A percentile compares a stretch with the other conserved stretches of the same genome.
Conservation (phyloP, 805 yeast species). For the Hemisphaericaspora nanyangensis region DNA sequence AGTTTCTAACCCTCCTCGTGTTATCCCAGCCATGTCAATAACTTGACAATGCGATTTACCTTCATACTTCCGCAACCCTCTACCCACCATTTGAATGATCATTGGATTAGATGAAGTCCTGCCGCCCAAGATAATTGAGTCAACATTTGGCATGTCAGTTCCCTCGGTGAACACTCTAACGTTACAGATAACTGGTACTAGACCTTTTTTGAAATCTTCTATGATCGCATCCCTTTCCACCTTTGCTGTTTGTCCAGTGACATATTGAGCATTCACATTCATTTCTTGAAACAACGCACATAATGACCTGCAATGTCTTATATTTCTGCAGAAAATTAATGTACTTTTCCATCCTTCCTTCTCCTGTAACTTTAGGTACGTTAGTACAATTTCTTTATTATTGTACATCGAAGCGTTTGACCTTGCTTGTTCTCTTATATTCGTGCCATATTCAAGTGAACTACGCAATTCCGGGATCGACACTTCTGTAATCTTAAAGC, state of each 20-base stretch:
- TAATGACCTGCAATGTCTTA: conserved; percentile 58
- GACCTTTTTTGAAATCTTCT: conserved; percentile 56
- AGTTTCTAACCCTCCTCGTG: conserved; percentile 47
- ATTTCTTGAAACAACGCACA: conserved; percentile 48
- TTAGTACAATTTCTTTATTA: conserved; percentile 57
- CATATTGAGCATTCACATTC: conserved; percentile 68
- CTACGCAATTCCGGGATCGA: conserved; percentile 34
- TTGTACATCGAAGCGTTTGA: no score
- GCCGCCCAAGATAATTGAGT: conserved; percentile 70
- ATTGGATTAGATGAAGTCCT: conserved; percentile 76
- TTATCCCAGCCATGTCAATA: conserved; percentile 71
- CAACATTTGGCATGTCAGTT: conserved; percentile 88
- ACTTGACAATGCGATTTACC: conserved; percentile 68
- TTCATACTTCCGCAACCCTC: conserved; percentile 69
- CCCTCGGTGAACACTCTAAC: conserved; percentile 94
- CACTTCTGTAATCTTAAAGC: conserved; percentile 62
- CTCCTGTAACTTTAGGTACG: conserved; percentile 37
- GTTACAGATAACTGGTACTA: conserved; percentile 71
- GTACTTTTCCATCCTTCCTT: conserved; percentile 51
- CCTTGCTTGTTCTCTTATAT: background rate
- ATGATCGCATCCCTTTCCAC: conserved; percentile 51
- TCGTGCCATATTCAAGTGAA: conserved; percentile 54
- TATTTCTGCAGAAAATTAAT: conserved; percentile 73
- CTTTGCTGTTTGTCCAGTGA: conserved; percentile 61
- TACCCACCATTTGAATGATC: conserved; percentile 83